A percentile compares a stretch with the other conserved stretches of the same genome.
Evolutionary conservation across 179 eudicot genomes (phyloP).

Genomic region (Monotropa hypopitys): DNA sequence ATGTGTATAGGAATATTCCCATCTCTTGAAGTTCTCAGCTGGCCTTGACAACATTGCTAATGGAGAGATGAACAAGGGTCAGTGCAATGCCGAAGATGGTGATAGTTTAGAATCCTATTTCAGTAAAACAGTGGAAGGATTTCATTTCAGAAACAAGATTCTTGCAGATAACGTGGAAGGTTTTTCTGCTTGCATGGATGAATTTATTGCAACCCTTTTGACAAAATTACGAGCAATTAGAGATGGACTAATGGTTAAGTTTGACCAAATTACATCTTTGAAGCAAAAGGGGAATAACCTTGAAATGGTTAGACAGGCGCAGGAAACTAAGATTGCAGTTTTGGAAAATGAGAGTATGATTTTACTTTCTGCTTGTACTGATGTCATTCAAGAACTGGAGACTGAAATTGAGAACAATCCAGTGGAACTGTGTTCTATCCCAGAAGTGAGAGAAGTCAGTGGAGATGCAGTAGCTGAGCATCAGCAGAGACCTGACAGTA

Average conservation of each 20-base stretch:
- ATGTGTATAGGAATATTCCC: conserved; percentile 39
- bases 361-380: conserved; percentile 51
- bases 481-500: conserved; percentile 11
- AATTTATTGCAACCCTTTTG: conserved; percentile 44
- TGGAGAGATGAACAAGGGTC: conserved; percentile 21
- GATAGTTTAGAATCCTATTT: conserved; percentile 31
- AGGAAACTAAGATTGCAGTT: conserved; percentile 25
- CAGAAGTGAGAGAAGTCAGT: conserved; percentile 10
- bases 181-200: conserved; percentile 45
- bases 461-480: conserved; percentile 16
- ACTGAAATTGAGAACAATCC: conserved; percentile 17
- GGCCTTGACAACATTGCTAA: conserved; percentile 24
- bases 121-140: conserved; percentile 39
- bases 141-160: conserved; percentile 29
- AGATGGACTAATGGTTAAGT: conserved; percentile 23
- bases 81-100: conserved; percentile 28
- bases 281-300: conserved; percentile 28
- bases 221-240: conserved; percentile 38
- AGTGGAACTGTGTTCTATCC: conserved; percentile 19
- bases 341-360: conserved; percentile 37
- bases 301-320: conserved; percentile 39
- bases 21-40: conserved; percentile 26
- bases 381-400: conserved; percentile 42
- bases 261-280: conserved; percentile 29
- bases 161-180: conserved; percentile 35